phyloP scores from a whole-genome alignment of 805 yeast species.

The Lipomyces anomalus region DNA sequence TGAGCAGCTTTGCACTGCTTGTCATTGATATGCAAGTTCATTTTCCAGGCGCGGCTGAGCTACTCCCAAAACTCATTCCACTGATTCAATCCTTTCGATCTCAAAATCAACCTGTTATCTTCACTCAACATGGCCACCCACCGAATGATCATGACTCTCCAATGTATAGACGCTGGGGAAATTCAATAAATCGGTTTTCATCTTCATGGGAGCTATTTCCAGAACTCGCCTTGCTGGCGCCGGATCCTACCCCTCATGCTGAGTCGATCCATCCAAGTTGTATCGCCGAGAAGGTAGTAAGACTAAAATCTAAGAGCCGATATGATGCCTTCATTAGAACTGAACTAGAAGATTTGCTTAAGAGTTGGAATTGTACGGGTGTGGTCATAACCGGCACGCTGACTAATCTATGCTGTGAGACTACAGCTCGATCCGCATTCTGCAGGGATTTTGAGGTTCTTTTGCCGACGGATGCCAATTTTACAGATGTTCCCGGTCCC shows the following conservation, averaged over 20 bases:
- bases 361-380: not conserved
- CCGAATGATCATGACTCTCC: slow-evolving; percentile 8
- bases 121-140: slow-evolving; percentile 21
- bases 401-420: slow-evolving; percentile 23
- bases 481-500: too few species aligned
- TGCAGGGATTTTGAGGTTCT: slow-evolving; percentile 13
- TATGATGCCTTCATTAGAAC: slow-evolving; percentile 20
- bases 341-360: slow-evolving; percentile 11
- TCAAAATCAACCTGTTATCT: slow-evolving; percentile 9
- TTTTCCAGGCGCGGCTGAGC: slow-evolving; percentile 9
- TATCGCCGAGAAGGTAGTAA: not conserved
- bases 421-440: slow-evolving; percentile 21
- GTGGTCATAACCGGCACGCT: slow-evolving; percentile 19
- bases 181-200: slow-evolving; percentile 16
- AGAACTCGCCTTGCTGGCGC: slow-evolving; percentile 5
- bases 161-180: slow-evolving; percentile 18
- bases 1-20: slow-evolving; percentile 9
- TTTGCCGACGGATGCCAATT: slow-evolving; percentile 20
- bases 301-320: slow-evolving; percentile 11
- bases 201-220: slow-evolving; percentile 17
- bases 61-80: slow-evolving; percentile 8
- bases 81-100: slow-evolving; percentile 9
- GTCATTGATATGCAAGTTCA: slow-evolving; percentile 22
- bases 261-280: too few species aligned
- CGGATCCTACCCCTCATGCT: too few species aligned